Conservation (phyloP, 1,284 basidiomycete genomes). For the Melampsora larici-populina region DNA sequence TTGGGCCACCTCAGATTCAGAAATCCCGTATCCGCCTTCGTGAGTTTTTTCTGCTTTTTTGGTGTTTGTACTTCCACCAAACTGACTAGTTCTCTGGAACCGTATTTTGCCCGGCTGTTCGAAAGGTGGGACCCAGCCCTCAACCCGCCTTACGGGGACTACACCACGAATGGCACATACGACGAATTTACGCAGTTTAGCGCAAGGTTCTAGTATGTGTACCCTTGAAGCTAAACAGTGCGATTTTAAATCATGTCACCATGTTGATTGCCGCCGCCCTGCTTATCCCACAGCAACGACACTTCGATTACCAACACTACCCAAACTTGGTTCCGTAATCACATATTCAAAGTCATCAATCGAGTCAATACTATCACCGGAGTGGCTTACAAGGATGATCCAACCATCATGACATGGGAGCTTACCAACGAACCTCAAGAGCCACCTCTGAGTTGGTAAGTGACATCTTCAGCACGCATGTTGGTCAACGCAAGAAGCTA, state of each 20-base stretch:
- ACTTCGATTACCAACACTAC: constrained; percentile 27
- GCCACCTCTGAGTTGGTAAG: constrained; percentile 37
- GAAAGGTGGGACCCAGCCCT: constrained; percentile 44
- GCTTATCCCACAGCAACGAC: constrained; percentile 22
- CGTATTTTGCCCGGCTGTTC: no score
- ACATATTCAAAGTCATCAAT: constrained; percentile 46
- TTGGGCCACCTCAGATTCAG: constrained; percentile 46
- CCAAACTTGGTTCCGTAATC: constrained; percentile 40
- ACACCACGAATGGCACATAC: constrained; percentile 45
- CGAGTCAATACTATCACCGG: constrained; percentile 48
- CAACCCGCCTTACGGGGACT: constrained; percentile 47
- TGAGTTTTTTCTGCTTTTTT: constrained; percentile 41
- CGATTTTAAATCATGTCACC: not conserved
- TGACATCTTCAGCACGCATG: not conserved
- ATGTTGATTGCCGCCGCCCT: no score
- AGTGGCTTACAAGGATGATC: constrained; percentile 47
- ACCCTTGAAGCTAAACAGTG: not conserved
- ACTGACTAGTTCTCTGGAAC: not conserved
- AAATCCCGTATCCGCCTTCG: constrained; percentile 47
- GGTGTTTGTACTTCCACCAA: not conserved
- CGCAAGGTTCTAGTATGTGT: constrained; percentile 46
- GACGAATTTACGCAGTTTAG: constrained; percentile 41
- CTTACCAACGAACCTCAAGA: constrained; percentile 48
- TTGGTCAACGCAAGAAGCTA: not conserved
- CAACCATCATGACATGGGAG: constrained; percentile 50